phyloP scores from a whole-genome alignment of 306 rosid species.

The Malus sylvestris region DNA sequence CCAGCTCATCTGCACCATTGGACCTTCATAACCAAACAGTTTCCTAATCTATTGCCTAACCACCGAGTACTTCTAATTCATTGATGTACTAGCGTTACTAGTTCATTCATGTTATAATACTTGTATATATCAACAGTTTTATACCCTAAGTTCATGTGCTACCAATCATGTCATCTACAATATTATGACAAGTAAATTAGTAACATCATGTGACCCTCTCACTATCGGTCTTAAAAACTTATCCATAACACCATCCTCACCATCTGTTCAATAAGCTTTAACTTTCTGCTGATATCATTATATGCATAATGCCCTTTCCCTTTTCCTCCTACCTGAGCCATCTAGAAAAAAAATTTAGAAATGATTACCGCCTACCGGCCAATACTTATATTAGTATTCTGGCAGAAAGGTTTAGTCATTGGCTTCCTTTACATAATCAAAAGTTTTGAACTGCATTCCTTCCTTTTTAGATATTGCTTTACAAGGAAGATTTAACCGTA shows the following conservation, averaged over 20 bases:
- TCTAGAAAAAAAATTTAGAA: neutral
- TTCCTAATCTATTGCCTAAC: neutral
- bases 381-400: neutral
- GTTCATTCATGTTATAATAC: neutral
- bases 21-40: neutral
- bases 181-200: no score
- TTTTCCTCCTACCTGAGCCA: neutral
- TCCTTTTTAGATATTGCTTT: conserved; percentile 15
- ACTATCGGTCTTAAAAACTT: neutral
- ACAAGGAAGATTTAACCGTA: conserved; percentile 21
- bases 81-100: neutral
- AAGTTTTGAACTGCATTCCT: conserved; percentile 12
- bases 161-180: neutral
- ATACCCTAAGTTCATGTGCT: neutral
- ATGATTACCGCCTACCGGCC: neutral
- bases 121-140: neutral
- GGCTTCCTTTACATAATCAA: neutral
- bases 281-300: neutral
- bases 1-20: neutral
- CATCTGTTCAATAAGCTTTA: neutral
- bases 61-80: neutral
- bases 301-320: neutral
- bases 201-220: neutral
- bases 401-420: neutral
- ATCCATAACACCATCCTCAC: neutral